Conservation (phyloP, 1,284 basidiomycete species). For the Paramarasmius palmivorus region DNA sequence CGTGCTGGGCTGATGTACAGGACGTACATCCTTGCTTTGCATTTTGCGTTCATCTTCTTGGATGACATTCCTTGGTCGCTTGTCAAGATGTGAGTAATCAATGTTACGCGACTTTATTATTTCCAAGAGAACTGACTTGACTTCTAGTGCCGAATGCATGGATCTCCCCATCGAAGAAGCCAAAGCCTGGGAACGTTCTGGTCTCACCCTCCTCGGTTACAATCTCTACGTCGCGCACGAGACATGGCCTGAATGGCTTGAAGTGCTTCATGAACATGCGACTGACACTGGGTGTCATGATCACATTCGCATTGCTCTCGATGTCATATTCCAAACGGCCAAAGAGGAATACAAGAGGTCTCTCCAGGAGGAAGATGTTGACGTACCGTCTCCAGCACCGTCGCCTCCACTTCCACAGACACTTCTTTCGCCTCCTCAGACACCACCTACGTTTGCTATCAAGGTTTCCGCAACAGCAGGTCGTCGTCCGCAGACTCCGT, state of each 20-base stretch:
- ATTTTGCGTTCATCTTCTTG: neutral
- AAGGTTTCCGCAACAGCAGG: too few relatives aligned
- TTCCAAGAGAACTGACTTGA: neutral
- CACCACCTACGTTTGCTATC: too few relatives aligned
- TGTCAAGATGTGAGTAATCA: neutral
- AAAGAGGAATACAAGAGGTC: neutral
- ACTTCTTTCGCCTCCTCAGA: too few relatives aligned
- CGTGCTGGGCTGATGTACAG: neutral
- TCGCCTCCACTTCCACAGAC: too few relatives aligned
- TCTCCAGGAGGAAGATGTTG: too few relatives aligned
- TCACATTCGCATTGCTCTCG: neutral
- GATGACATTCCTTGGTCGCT: constrained; percentile 1
- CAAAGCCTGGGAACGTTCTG: neutral
- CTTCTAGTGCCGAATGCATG: neutral
- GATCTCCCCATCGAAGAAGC: neutral
- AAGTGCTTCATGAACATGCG: neutral
- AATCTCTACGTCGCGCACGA: neutral
- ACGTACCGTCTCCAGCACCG: too few relatives aligned
- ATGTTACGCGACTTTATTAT: neutral
- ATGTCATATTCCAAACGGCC: neutral
- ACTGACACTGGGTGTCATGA: neutral
- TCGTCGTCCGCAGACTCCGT: too few relatives aligned
- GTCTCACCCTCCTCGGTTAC: neutral
- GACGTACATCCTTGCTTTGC: neutral
- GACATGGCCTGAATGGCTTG: neutral